Percentiles rank a stretch among this genome's conserved stretches.
These are phyloP conservation scores for Azolla pinnata DNA, from an alignment of 75 land plant species.

Conservation along the genomic window DNA sequence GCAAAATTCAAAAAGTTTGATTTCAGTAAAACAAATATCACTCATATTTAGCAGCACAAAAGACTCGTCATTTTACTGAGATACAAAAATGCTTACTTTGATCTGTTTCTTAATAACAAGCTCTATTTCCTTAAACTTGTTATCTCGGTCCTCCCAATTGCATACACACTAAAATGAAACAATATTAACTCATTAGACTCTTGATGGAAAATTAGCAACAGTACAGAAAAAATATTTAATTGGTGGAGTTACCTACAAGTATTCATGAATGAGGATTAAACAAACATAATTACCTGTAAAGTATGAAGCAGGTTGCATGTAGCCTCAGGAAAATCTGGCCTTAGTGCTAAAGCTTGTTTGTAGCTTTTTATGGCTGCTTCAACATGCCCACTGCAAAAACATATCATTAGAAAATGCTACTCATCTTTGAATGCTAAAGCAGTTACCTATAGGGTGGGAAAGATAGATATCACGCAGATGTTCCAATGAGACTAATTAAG, in stretches of 20 bases:
- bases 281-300: constrained; percentile 51
- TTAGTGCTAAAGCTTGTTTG: constrained; percentile 69
- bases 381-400: constrained; percentile 74
- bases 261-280: not conserved
- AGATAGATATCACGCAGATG: too few relatives aligned
- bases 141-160: constrained; percentile 84
- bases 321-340: constrained; percentile 97
- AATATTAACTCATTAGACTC: not conserved
- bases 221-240: not conserved
- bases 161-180: constrained; percentile 91
- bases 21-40: too few relatives aligned
- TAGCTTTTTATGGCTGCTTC: constrained; percentile 95
- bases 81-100: constrained; percentile 39
- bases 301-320: constrained; percentile 97
- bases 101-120: constrained; percentile 72
- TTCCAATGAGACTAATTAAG: too few relatives aligned
- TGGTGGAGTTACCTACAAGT: not conserved
- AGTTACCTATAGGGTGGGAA: too few relatives aligned
- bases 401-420: not conserved
- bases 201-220: not conserved
- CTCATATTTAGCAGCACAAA: too few relatives aligned
- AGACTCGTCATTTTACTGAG: too few relatives aligned
- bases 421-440: too few relatives aligned
- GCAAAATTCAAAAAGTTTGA: not conserved
- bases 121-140: constrained; percentile 77